Conservation (phyloP, 2,329 filamentous ascomycete genomes). For the Ceratocystis variospora region DNA sequence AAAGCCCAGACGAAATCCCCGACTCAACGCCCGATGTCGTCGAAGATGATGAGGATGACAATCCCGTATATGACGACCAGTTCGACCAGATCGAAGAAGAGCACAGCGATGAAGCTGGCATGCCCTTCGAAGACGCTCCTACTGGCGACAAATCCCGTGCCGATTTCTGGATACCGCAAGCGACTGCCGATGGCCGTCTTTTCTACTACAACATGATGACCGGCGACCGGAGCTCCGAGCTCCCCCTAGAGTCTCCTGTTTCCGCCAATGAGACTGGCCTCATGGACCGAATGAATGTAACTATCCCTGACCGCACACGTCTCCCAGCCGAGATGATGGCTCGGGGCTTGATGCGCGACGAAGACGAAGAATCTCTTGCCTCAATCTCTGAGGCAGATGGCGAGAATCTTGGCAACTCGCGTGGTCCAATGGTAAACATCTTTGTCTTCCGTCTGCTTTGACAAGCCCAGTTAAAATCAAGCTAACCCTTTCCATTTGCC, state of each 20-base stretch:
- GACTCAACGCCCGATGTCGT: constrained; percentile 44
- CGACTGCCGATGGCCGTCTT: constrained; percentile 77
- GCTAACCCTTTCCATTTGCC: neutral
- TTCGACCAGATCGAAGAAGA: constrained; percentile 54
- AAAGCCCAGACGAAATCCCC: constrained; percentile 57
- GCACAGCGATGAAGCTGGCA: constrained; percentile 42
- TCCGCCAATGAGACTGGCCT: constrained; percentile 72
- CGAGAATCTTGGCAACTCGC: constrained; percentile 1
- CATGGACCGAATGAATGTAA: constrained; percentile 74
- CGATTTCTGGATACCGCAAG: constrained; percentile 97
- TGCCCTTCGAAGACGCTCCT: constrained; percentile 56
- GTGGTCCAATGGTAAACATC: constrained; percentile 7
- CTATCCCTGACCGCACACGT: constrained; percentile 76
- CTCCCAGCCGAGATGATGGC: constrained; percentile 87
- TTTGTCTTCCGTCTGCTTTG: constrained; percentile 25
- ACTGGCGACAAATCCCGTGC: constrained; percentile 61
- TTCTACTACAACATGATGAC: constrained; percentile 99
- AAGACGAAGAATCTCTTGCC: constrained; percentile 67
- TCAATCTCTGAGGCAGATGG: constrained; percentile 20
- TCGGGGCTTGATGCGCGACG: constrained; percentile 63
- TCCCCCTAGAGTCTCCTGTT: constrained; percentile 80
- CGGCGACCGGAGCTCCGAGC: constrained; percentile 83
- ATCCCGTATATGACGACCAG: constrained; percentile 54
- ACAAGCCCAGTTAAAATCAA: too few species aligned
- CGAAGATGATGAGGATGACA: constrained; percentile 48